phyloP scores from a whole-genome alignment of 306 rosid genomes.

The Adenanthera pavonina region DNA sequence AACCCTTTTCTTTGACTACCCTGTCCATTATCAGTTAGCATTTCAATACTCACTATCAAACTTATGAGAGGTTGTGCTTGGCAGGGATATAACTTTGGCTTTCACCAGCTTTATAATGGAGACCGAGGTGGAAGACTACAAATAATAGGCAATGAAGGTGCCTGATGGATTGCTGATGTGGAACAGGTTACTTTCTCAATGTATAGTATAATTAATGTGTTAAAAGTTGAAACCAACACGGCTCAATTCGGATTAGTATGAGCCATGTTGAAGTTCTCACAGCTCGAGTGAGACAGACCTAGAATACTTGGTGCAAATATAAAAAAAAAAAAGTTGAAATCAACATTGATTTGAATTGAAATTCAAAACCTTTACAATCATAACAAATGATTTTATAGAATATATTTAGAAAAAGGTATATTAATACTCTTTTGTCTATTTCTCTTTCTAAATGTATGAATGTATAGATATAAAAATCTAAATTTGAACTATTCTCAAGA shows the following conservation, averaged over 20 bases:
- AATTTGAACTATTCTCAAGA: background rate
- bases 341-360: background rate
- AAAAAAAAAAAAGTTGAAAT: background rate
- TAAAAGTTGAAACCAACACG: background rate
- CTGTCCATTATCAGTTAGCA: background rate
- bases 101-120: slow-evolving; percentile 78
- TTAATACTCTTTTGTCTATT: too few species aligned
- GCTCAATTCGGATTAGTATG: too few species aligned
- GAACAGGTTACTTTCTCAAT: background rate
- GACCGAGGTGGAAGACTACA: slow-evolving; percentile 53
- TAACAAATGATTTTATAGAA: background rate
- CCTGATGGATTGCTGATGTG: background rate
- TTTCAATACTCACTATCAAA: background rate
- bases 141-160: slow-evolving; percentile 2
- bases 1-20: background rate
- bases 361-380: background rate
- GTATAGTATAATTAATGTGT: background rate
- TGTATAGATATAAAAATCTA: background rate
- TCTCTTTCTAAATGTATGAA: background rate
- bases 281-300: too few species aligned
- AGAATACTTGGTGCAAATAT: too few species aligned
- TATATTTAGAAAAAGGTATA: too few species aligned
- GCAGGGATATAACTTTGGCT: slow-evolving; percentile 74
- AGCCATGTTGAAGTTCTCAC: too few species aligned
- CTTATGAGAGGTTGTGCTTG: slow-evolving; percentile 11